Base-by-base conservation (phyloP, 306 rosid genomes). In the Medicago ruthenica region DNA sequence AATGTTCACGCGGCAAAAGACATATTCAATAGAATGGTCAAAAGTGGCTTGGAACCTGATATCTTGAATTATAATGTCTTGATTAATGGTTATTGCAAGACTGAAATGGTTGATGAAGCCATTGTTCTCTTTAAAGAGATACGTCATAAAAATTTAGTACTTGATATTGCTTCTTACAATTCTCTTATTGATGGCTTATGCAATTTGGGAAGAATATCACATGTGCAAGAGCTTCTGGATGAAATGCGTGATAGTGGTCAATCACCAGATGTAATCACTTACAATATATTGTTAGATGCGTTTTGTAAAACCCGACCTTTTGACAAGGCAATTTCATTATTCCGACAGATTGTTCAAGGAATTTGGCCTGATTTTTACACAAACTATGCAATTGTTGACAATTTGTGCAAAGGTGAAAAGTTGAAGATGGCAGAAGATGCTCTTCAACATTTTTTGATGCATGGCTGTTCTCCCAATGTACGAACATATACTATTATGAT, bases 11-110 rank as follows among this genome's bases (percentile, higher is more conserved):
- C 21, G 67, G 87, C 89, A 39, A 37, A 9, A 70, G 54, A 73
- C 24, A 11, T 84, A 11, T 76, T 87, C 42, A n/a, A 67, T 66
- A 18, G 4, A 22, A 85, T 86, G 85, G 66, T 70, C 36, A 40
- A 71, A 17, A 77, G 74, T 31, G 86, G 87, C 36, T 50, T 75
- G 48, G 40, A 34, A 47, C 87, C 83, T 22, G 78, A 83, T 51
- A 58, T 80, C 31, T 42, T 68, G 50, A 76, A 67, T 80, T 76
- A 83, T 55, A 83, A 76, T 12, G 73, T 83, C 63, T 66, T 83
- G 82, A 83, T 83, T 80, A 50, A 80, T 41, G 84, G 87, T 58
- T 74, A 83, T 70, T 86, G 89, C 68, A 86, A 80, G 69, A 41
- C 27, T 57, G 74, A 76, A 54, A 77, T 47, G 69, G 57, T 86